Conservation (phyloP, 1,284 basidiomycete genomes). For the Moesziomyces aphidis region DNA sequence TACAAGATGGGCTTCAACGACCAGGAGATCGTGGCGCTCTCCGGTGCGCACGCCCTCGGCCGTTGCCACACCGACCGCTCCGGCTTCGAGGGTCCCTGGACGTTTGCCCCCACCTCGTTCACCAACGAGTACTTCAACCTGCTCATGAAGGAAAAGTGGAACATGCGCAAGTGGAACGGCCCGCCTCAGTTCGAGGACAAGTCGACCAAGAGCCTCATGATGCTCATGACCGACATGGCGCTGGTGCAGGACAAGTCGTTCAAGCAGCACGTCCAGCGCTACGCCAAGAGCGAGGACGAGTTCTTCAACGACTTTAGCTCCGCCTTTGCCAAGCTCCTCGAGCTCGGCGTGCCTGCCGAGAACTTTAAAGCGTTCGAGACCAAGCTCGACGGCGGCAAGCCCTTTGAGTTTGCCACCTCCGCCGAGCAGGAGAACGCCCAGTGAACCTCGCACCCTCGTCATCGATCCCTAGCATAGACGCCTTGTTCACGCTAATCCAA, state of each 20-base stretch:
- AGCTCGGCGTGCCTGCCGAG: conserved; percentile 65
- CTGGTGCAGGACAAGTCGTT: conserved; percentile 59
- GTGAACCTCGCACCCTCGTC: conserved; percentile 1
- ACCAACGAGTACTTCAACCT: conserved; percentile 92
- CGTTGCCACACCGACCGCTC: conserved; percentile 81
- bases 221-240: conserved; percentile 71
- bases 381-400: conserved; percentile 47
- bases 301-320: conserved; percentile 65
- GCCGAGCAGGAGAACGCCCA: conserved; percentile 58
- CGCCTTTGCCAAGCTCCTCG: conserved; percentile 57
- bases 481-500: conserved; percentile 4
- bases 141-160: conserved; percentile 84
- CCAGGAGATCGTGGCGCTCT: conserved; percentile 83
- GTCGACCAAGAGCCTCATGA: conserved; percentile 88
- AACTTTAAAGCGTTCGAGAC: conserved; percentile 60
- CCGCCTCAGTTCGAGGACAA: conserved; percentile 95
- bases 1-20: conserved; percentile 79
- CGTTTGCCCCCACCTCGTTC: conserved; percentile 77
- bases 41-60: conserved; percentile 93
- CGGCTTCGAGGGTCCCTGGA: conserved; percentile 66
- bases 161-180: conserved; percentile 84
- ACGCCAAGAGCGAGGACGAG: conserved; percentile 65
- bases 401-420: conserved; percentile 47
- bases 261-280: conserved; percentile 61
- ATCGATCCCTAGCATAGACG: not conserved